Percentiles rank a stretch among this genome's conserved stretches.
These are phyloP conservation scores for Claviceps africana DNA, from an alignment of 2,329 filamentous ascomycete genomes.

Conservation along the genomic window DNA sequence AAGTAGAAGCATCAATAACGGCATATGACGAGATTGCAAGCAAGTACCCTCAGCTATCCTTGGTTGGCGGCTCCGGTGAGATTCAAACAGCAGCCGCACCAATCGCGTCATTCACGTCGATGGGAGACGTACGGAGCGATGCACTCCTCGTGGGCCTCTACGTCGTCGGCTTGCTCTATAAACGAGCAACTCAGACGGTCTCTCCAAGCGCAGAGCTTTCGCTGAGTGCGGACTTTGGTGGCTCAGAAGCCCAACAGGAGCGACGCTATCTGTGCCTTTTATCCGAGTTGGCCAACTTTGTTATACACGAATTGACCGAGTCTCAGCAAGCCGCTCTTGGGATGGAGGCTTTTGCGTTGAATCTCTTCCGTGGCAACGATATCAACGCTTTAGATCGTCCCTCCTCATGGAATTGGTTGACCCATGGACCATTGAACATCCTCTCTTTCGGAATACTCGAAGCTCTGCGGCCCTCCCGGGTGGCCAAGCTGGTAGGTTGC, in stretches of 20 bases:
- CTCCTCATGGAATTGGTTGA: slow-evolving; percentile 19
- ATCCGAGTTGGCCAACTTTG: slow-evolving; percentile 22
- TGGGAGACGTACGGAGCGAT: slow-evolving; percentile 19
- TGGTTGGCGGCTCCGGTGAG: slow-evolving; percentile 7
- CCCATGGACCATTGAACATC: slow-evolving; percentile 16
- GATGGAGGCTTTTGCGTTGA: slow-evolving; percentile 20
- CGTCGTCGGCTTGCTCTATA: slow-evolving; percentile 26
- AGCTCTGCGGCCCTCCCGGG: slow-evolving; percentile 19
- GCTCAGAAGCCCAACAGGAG: slow-evolving; percentile 14
- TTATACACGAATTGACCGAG: slow-evolving; percentile 23
- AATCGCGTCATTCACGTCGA: slow-evolving; percentile 7
- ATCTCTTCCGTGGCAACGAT: slow-evolving; percentile 22
- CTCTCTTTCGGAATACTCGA: slow-evolving; percentile 27
- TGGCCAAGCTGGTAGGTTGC: slow-evolving; percentile 21
- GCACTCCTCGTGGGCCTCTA: slow-evolving; percentile 26
- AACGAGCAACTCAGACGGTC: slow-evolving; percentile 20
- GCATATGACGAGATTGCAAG: slow-evolving; percentile 8
- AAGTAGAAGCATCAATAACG: slow-evolving; percentile 7
- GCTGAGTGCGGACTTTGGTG: slow-evolving; percentile 20
- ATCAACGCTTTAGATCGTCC: not conserved
- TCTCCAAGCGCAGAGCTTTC: slow-evolving; percentile 12
- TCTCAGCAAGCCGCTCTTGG: slow-evolving; percentile 20
- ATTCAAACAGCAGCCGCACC: not conserved
- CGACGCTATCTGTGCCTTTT: slow-evolving; percentile 23
- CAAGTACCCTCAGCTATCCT: slow-evolving; percentile 17